Base-by-base conservation (phyloP, 2,329 filamentous ascomycete genomes). In the Piedraia hortae region DNA sequence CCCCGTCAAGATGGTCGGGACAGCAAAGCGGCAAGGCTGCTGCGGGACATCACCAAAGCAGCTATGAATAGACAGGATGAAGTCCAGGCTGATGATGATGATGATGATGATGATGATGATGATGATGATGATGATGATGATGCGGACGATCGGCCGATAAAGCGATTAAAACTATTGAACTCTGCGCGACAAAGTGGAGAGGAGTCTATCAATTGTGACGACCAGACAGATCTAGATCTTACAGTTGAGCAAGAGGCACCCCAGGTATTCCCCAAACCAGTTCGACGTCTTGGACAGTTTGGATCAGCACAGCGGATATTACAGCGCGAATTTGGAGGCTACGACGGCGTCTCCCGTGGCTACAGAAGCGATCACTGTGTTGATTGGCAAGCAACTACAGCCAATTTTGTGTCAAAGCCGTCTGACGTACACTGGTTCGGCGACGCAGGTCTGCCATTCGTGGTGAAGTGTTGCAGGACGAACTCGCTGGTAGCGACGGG, bases 401-500 rank as follows among this genome's bases (percentile, higher is more conserved):
- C 56, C 12, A 44, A 54, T 25, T 70, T 69, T 38, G 60, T 63
- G 36, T 62, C 56, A 16, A 45, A 47, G 14, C 48, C 61, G 4
- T 47, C 52, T 6, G 63, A 69, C 34, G 36, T 47, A 9, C 51
- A 65, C 34, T 37, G 43, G 9, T 55, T 58, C 26, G 35, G 45
- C 14, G 51, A 49, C 9, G 11, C n/a, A 7, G 50, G 56, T 2
- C 44, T 71, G 16, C 68, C 68, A 4, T 72, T 73, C 38, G 71
- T 63, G 39, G 59, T 59, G 18, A 52, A 60, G 19, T 53, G 59
- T 26, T 70, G 66, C 41, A 68, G 72, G 32, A 67, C 57, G 27
- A 71, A 70, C 39, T 59, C 64, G 5, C 47, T 74, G 6, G 53
- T 73, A 26, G 69, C 68, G 3, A 50, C 72, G 26, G 69, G 66